Percentiles rank a stretch among this genome's conserved stretches.
Conservation (phyloP, 345 rosid genomes). For the Populus ilicifolia region DNA sequence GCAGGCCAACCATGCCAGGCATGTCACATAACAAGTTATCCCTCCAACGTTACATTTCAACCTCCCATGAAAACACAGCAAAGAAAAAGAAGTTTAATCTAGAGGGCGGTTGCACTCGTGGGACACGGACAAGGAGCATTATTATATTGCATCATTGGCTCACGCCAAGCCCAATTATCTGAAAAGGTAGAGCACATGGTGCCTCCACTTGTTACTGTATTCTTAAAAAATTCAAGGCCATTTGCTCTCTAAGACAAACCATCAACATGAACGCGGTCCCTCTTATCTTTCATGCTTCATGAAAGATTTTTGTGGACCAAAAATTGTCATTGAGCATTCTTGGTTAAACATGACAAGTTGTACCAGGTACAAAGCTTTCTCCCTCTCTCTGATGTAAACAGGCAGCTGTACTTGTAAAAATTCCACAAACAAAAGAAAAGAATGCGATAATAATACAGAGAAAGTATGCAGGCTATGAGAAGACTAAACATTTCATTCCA, state of each 20-base stretch:
- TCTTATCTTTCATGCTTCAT: not conserved
- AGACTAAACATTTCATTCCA: slow-evolving; percentile 13
- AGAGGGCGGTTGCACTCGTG: not conserved
- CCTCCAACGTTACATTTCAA: slow-evolving; percentile 7
- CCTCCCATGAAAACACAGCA: not conserved
- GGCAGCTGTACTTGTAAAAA: not conserved
- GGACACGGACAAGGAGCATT: slow-evolving; percentile 31
- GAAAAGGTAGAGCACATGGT: slow-evolving; percentile 20
- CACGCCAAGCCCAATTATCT: slow-evolving; percentile 21
- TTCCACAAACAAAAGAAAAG: not conserved
- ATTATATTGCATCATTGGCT: slow-evolving; percentile 31
- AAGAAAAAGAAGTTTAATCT: not conserved
- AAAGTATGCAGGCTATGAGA: not conserved
- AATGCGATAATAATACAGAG: not conserved
- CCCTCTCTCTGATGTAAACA: not conserved
- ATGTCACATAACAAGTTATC: slow-evolving; percentile 21
- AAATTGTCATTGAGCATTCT: not conserved
- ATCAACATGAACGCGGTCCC: slow-evolving; percentile 6
- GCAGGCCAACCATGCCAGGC: slow-evolving; percentile 17
- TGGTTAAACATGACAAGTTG: not conserved
- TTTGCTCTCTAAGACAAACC: not conserved
- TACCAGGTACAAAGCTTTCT: not conserved
- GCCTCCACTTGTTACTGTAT: slow-evolving; percentile 5
- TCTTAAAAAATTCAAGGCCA: not conserved
- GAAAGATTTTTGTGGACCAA: not conserved